Evolutionary conservation across 2,329 filamentous ascomycete species (phyloP), one percentile per base, ranked within the genome.

Genomic region (Aspergillus thermomutatus): DNA sequence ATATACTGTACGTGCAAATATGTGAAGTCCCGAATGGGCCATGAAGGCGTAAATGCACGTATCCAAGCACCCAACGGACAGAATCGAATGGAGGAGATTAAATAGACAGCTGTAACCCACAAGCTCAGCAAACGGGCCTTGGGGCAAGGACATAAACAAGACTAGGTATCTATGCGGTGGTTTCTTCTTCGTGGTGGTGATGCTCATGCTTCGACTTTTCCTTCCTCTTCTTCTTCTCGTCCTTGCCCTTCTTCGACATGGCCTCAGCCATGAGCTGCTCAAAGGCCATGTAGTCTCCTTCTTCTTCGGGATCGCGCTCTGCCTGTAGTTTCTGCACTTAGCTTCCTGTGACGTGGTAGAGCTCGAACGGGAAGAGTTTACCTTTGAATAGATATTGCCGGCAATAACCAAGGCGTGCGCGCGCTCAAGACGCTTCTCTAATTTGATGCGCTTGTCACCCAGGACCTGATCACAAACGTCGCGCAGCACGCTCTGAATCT

Each of bases 251-350:
- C 83, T 97, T 97, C 53, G 92, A 89, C 56, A 92, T 92, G 4
- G 93, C 93, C 73, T 99, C 94, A 51, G 94, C 92, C 75, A 99
- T 96, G 55, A 99, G 87, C 76, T 97, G 92, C 75, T 99, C 94
- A 66, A 99, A 99, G 17, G 93, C 92, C 85, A 99, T 95, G 77
- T 96, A 97, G 69, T 97, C 94, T 62, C 94, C 93, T 76, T 99
- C 94, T 79, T 99, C 94, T 63, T 99, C 94, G 45, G 93, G 89
- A 54, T 93, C 89, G 60, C 94, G 87, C 73, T 89, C 84, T 43
- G 93, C 91, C 92, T 97, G 64, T 49, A 43, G 52, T 4, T 21
- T 53, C 9, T 52, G 64, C 57, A 64, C 61, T 45, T 58, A 25
- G 27, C 41, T n/a, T 51, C 54, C 7, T 27, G 55, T 19, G 48